Conservation (phyloP, 495 filamentous ascomycete genomes). For the Neurospora hispaniola region DNA sequence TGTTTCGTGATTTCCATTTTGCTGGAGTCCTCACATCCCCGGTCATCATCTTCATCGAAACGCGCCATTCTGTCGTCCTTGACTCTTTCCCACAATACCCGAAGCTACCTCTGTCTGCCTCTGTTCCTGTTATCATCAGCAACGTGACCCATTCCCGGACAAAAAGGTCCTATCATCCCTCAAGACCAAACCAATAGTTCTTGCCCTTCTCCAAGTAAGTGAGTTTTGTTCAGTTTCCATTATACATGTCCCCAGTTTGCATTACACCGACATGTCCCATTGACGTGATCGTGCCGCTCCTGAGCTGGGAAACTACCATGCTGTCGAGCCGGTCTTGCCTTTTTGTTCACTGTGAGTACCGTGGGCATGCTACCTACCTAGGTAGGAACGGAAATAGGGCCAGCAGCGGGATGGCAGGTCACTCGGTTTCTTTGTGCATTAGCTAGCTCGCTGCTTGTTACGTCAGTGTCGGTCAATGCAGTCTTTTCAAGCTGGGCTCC, state of each 20-base stretch:
- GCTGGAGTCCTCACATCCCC: background rate
- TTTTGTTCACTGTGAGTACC: background rate
- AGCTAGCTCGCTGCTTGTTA: background rate
- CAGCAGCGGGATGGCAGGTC: background rate
- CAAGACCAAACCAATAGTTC: background rate
- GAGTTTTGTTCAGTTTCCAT: background rate
- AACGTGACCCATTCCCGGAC: background rate
- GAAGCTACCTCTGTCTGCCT: background rate
- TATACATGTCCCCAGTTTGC: background rate
- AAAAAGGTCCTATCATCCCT: background rate
- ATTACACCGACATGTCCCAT: background rate
- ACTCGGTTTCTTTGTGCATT: background rate
- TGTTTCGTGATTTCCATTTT: slow-evolving; percentile 3
- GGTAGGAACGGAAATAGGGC: background rate
- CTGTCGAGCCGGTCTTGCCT: background rate
- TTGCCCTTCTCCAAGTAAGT: background rate
- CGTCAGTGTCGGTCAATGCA: background rate
- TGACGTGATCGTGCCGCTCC: background rate
- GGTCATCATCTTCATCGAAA: background rate
- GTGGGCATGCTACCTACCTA: background rate
- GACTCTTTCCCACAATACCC: background rate
- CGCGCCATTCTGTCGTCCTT: background rate
- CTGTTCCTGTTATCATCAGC: background rate
- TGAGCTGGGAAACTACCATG: background rate
- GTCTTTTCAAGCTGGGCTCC: background rate